Percentiles rank a stretch among this genome's conserved stretches.
Conservation (phyloP, 2,329 filamentous ascomycete species). For the Elsinoe fawcettii region DNA sequence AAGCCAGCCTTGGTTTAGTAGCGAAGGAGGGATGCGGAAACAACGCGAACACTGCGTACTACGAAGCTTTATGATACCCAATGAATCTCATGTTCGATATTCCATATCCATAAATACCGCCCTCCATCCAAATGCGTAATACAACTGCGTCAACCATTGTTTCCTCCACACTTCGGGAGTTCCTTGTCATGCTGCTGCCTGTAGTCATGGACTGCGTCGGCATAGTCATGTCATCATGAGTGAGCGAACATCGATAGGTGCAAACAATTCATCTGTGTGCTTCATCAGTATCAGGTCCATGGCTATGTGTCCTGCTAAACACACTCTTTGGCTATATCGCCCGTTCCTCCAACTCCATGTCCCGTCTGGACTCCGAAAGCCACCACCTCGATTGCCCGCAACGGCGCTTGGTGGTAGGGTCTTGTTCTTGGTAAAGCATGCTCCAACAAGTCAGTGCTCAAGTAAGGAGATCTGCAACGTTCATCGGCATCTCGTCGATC, state of each 20-base stretch:
- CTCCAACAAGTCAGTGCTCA: conserved; percentile 17
- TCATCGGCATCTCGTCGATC: conserved; percentile 99
- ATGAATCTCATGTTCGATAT: background rate
- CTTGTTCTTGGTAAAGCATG: background rate
- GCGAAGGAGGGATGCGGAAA: background rate
- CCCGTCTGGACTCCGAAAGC: background rate
- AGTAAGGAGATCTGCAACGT: conserved; percentile 42
- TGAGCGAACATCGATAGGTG: background rate
- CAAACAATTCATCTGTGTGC: background rate
- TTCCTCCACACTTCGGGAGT: too few species aligned
- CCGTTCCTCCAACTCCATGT: conserved; percentile 14
- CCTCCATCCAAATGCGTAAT: too few species aligned
- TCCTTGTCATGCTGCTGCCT: too few species aligned
- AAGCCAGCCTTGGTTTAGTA: conserved; percentile 42
- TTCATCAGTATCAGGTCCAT: background rate
- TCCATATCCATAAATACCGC: too few species aligned
- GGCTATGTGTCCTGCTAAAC: background rate
- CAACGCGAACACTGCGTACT: background rate
- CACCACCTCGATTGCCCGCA: background rate
- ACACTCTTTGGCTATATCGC: conserved; percentile 18
- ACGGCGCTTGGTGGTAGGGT: background rate
- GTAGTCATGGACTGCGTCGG: too few species aligned
- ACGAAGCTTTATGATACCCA: conserved; percentile 7
- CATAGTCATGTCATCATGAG: background rate
- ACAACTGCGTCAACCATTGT: too few species aligned